phyloP scores from a whole-genome alignment of 1,139 yeast genomes.

The Pichia sp. region DNA sequence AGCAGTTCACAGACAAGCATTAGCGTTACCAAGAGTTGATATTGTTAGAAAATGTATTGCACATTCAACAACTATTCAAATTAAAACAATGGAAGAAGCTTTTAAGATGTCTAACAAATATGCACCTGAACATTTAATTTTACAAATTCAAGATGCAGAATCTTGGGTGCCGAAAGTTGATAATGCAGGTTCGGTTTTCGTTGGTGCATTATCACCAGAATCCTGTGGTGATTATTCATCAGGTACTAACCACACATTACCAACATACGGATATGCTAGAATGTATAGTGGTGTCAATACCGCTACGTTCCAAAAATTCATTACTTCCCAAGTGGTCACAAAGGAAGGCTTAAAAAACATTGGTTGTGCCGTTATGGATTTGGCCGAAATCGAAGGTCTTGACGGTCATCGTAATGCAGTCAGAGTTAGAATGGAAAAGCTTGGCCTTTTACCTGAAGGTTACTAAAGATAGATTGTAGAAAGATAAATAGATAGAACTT shows the following conservation, averaged over 20 bases:
- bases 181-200: constrained; percentile 94
- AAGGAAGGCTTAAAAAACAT: constrained; percentile 78
- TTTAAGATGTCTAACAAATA: constrained; percentile 78
- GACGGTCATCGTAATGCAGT: constrained; percentile 97
- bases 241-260: constrained; percentile 96
- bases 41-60: constrained; percentile 87
- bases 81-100: constrained; percentile 67
- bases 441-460: constrained; percentile 37
- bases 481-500: neutral
- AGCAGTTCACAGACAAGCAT: constrained; percentile 80
- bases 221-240: constrained; percentile 97
- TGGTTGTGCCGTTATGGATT: constrained; percentile 92
- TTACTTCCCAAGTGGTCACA: constrained; percentile 86
- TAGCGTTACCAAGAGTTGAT: constrained; percentile 84
- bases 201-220: constrained; percentile 94
- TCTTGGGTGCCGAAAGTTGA: constrained; percentile 66
- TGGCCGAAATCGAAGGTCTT: constrained; percentile 95
- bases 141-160: constrained; percentile 77
- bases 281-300: constrained; percentile 98
- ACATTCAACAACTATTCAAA: constrained; percentile 77
- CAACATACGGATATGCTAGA: constrained; percentile 96
- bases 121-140: constrained; percentile 95
- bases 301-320: constrained; percentile 89
- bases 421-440: constrained; percentile 80
- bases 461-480: constrained; percentile 4